Evolutionary conservation across 2,329 filamentous ascomycete genomes (phyloP).

Genomic region (Talaromyces marneffei): DNA sequence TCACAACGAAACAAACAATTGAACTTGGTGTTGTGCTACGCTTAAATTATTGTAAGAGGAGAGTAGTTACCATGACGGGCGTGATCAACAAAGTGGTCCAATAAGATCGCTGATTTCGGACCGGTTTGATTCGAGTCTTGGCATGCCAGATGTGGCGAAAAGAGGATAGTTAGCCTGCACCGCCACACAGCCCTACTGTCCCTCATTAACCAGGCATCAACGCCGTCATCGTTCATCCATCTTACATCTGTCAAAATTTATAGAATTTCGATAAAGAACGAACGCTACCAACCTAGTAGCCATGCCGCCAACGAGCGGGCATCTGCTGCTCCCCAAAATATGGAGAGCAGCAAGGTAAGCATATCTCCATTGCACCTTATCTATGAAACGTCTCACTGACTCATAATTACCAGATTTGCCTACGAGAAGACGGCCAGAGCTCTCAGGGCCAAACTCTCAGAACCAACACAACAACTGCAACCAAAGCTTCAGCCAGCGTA

Average conservation of each 20-base stretch:
- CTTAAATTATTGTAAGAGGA: neutral
- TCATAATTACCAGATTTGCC: conserved; percentile 35
- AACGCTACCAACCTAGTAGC: conserved; percentile 14
- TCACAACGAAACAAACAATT: neutral
- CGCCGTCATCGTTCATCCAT: conserved; percentile 8
- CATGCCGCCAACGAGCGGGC: conserved; percentile 46
- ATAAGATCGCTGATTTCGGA: neutral
- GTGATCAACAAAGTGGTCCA: neutral
- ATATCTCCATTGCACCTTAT: neutral
- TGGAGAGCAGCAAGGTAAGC: conserved; percentile 45
- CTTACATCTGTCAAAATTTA: conserved; percentile 13
- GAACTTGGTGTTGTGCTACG: neutral
- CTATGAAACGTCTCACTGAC: neutral
- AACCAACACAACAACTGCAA: conserved; percentile 33
- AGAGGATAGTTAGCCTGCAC: conserved; percentile 9
- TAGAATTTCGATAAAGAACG: neutral
- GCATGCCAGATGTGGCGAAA: conserved; percentile 4
- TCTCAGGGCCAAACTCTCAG: conserved; percentile 39
- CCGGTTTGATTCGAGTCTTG: neutral
- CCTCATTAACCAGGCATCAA: conserved; percentile 23
- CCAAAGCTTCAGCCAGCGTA: conserved; percentile 56
- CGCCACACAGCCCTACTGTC: conserved; percentile 14
- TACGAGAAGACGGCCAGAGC: conserved; percentile 43
- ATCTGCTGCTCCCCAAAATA: conserved; percentile 46
- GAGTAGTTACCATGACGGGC: neutral